Conservation (phyloP, 1,284 basidiomycete genomes). For the Ceratobasidium sp. region DNA sequence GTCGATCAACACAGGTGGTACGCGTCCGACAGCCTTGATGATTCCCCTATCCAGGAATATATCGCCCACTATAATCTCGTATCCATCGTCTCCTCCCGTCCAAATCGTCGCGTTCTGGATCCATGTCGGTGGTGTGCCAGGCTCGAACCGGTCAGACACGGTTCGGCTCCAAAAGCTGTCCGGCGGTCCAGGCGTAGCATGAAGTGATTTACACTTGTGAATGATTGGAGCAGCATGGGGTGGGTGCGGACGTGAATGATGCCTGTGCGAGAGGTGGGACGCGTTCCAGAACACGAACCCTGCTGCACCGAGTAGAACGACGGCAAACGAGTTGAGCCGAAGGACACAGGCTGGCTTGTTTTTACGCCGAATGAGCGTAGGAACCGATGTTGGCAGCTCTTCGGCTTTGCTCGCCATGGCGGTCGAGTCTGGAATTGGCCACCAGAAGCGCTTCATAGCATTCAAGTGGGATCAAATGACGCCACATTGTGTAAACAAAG, state of each 20-base stretch:
- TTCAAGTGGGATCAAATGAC: neutral
- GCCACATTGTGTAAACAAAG: neutral
- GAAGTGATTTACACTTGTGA: constrained; percentile 43
- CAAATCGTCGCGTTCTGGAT: constrained; percentile 83
- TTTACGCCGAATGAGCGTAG: neutral
- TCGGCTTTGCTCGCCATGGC: constrained; percentile 23
- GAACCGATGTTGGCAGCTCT: neutral
- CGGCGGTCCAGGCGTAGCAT: constrained; percentile 56
- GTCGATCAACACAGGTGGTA: constrained; percentile 42
- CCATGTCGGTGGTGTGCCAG: constrained; percentile 67
- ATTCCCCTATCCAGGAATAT: constrained; percentile 56
- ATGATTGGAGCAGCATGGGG: constrained; percentile 41
- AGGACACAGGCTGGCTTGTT: neutral
- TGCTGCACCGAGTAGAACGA: constrained; percentile 5
- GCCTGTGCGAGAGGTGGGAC: neutral
- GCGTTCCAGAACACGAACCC: constrained; percentile 16
- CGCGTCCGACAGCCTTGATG: constrained; percentile 50
- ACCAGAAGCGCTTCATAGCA: neutral
- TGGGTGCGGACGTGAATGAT: constrained; percentile 47
- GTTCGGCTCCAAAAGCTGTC: constrained; percentile 60
- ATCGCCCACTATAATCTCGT: constrained; percentile 58
- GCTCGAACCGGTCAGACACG: constrained; percentile 73
- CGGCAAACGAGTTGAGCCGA: constrained; percentile 3
- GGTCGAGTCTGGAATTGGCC: neutral
- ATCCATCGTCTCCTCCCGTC: constrained; percentile 73